Percentiles rank a stretch among this genome's conserved stretches.
Conservation (phyloP, 768 basidiomycete genomes). For the Kondoa subrosea region DNA sequence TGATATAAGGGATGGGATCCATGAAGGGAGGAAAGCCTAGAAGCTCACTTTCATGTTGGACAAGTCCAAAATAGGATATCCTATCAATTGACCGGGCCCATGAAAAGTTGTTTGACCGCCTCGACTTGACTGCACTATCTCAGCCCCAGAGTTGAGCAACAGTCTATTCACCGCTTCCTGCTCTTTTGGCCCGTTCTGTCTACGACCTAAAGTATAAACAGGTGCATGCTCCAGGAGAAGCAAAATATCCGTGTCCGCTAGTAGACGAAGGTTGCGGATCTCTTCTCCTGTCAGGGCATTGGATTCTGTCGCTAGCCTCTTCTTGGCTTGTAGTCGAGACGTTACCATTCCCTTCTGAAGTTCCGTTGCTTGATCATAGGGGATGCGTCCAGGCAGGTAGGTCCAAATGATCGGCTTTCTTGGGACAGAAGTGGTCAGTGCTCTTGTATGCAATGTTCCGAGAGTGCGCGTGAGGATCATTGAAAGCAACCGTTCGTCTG, state of each 20-base stretch:
- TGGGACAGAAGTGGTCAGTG: not conserved
- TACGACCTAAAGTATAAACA: constrained; percentile 84
- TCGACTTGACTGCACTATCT: constrained; percentile 61
- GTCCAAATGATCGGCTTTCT: constrained; percentile 17
- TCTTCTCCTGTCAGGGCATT: not conserved
- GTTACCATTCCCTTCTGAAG: constrained; percentile 29
- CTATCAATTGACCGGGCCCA: constrained; percentile 91
- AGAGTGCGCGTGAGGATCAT: not conserved
- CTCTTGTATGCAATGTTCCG: not conserved
- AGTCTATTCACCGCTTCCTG: constrained; percentile 46
- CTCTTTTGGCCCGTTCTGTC: constrained; percentile 33
- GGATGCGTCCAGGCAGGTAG: constrained; percentile 17
- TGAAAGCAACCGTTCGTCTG: not conserved
- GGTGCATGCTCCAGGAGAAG: constrained; percentile 78
- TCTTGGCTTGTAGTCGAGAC: constrained; percentile 12
- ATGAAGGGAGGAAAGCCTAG: not conserved
- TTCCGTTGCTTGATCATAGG: constrained; percentile 28
- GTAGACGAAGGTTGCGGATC: constrained; percentile 36
- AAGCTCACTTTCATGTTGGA: constrained; percentile 51
- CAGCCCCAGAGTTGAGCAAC: constrained; percentile 44
- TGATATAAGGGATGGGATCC: not conserved
- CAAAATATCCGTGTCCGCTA: constrained; percentile 36
- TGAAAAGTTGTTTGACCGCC: constrained; percentile 95
- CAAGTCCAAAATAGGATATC: constrained; percentile 83
- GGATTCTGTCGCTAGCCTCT: not conserved